Evolutionary conservation across 1,284 basidiomycete genomes (phyloP).

Genomic region (Puccinia coronata): DNA sequence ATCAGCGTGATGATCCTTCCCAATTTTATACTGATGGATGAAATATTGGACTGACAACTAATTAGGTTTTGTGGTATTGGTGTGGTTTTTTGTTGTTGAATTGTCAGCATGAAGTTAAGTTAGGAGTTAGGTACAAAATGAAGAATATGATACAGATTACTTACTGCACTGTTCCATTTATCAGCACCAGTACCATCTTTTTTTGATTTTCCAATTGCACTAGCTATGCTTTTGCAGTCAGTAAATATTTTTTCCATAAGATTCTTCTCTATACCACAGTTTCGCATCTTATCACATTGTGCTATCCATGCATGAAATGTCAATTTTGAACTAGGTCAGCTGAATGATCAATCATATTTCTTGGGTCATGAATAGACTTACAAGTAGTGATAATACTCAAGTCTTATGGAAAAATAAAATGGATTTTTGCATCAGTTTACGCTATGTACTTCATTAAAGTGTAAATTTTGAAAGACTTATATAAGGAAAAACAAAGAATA

Average conservation of each 20-base stretch:
- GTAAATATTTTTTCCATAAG: slow-evolving; percentile 1
- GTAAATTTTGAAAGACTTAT: not conserved
- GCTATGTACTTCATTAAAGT: too few species aligned
- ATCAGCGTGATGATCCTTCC: too few species aligned
- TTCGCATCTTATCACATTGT: slow-evolving; percentile 18
- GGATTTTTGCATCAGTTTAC: too few species aligned
- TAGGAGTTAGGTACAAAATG: too few species aligned
- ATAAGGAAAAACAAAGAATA: not conserved
- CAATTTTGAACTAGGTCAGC: not conserved
- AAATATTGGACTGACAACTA: too few species aligned
- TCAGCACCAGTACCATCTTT: slow-evolving; percentile 32
- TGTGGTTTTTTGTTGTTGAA: too few species aligned
- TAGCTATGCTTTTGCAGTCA: not conserved
- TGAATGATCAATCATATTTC: not conserved
- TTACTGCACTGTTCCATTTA: slow-evolving; percentile 35
- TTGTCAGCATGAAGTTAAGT: too few species aligned
- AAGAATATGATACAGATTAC: too few species aligned
- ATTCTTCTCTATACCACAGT: slow-evolving; percentile 1
- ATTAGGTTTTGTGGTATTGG: too few species aligned
- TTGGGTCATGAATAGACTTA: not conserved
- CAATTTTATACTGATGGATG: too few species aligned
- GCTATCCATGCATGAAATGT: not conserved
- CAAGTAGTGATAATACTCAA: slow-evolving; percentile 24
- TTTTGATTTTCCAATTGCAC: slow-evolving; percentile 14
- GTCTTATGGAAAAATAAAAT: not conserved